Conservation (phyloP, 2,329 filamentous ascomycete species). For the Thelonectria olida region DNA sequence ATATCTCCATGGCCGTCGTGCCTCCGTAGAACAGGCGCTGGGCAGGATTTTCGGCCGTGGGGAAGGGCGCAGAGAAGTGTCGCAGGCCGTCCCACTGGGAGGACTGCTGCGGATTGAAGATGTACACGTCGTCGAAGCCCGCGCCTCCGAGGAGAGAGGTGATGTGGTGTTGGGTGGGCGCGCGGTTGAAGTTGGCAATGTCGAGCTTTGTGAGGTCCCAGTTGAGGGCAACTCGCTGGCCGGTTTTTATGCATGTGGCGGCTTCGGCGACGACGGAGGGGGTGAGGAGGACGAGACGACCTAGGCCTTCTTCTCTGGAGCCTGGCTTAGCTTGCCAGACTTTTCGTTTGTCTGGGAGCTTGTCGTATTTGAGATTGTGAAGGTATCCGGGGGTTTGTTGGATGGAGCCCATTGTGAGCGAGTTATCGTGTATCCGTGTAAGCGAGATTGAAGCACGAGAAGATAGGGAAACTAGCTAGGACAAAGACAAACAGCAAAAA, state of each 20-base stretch:
- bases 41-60: slow-evolving; percentile 41
- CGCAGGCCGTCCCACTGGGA: slow-evolving; percentile 62
- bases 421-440: no score
- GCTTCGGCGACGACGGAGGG: slow-evolving; percentile 57
- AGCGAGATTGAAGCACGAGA: background rate
- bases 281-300: slow-evolving; percentile 60
- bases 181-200: slow-evolving; percentile 61
- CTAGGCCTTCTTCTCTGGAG: slow-evolving; percentile 61
- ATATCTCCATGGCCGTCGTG: slow-evolving; percentile 55
- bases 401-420: slow-evolving; percentile 10
- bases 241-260: slow-evolving; percentile 61
- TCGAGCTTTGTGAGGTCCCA: slow-evolving; percentile 67
- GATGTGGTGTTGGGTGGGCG: slow-evolving; percentile 60
- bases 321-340: slow-evolving; percentile 58
- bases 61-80: slow-evolving; percentile 56
- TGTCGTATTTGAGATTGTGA: slow-evolving; percentile 23
- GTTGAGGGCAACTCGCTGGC: slow-evolving; percentile 59
- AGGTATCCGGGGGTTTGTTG: background rate
- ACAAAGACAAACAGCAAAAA: background rate
- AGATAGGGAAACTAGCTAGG: background rate
- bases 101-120: slow-evolving; percentile 60
- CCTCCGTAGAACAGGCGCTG: slow-evolving; percentile 60
- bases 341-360: slow-evolving; percentile 56
- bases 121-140: slow-evolving; percentile 60
- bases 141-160: slow-evolving; percentile 56